Percentiles rank a stretch among this genome's conserved stretches.
phyloP scores from a whole-genome alignment of 1,139 yeast genomes.

The Scheffersomyces quercinus region DNA sequence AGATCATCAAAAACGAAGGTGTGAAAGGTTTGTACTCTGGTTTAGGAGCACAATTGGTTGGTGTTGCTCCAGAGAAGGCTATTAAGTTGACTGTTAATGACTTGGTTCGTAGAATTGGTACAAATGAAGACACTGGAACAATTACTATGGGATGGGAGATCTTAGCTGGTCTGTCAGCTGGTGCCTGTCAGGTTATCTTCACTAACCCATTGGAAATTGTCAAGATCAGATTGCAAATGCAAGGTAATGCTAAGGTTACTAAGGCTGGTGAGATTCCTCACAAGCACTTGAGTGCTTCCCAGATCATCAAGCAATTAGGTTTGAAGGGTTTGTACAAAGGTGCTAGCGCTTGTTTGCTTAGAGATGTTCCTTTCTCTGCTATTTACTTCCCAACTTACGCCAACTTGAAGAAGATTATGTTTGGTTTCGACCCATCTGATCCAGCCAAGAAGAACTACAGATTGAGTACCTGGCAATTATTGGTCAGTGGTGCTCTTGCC shows the following conservation, averaged over 20 bases:
- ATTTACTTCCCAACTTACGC: constrained; percentile 98
- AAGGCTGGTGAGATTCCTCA: constrained; percentile 49
- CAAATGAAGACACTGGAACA: constrained; percentile 55
- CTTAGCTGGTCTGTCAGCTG: constrained; percentile 89
- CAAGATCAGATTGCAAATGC: constrained; percentile 91
- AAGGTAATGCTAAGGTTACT: constrained; percentile 64
- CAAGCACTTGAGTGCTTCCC: constrained; percentile 59
- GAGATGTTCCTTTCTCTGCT: constrained; percentile 97
- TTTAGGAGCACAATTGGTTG: constrained; percentile 88
- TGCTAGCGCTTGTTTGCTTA: constrained; percentile 83
- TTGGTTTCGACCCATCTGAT: constrained; percentile 73
- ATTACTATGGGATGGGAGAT: constrained; percentile 75
- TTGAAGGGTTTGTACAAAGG: constrained; percentile 87
- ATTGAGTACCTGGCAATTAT: constrained; percentile 79
- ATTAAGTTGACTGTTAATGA: constrained; percentile 95
- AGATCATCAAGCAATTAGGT: constrained; percentile 79
- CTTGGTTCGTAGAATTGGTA: constrained; percentile 72
- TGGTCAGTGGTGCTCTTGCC: constrained; percentile 89
- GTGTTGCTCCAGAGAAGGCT: constrained; percentile 98
- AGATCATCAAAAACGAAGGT: constrained; percentile 79
- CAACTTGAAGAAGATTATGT: constrained; percentile 79
- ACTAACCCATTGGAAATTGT: constrained; percentile 97
- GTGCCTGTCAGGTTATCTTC: constrained; percentile 94
- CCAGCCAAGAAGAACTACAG: constrained; percentile 49
- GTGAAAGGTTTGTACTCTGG: constrained; percentile 90